Conservation (phyloP, 108 stramenopile species). For the Tribonema minus region DNA sequence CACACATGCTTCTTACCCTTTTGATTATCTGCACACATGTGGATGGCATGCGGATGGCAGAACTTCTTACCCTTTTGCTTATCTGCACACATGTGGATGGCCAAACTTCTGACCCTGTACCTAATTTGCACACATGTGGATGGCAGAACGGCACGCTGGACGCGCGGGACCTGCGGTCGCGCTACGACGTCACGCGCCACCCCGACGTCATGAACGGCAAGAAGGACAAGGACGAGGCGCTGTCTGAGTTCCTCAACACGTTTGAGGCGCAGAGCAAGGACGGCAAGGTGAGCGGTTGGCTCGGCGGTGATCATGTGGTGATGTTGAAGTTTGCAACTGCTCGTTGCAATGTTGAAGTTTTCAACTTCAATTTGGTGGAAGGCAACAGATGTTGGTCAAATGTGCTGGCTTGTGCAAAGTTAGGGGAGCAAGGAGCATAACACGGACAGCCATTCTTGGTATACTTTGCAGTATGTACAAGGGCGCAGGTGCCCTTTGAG, state of each 20-base stretch:
- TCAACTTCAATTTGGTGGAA: not conserved
- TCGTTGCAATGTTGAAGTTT: not conserved
- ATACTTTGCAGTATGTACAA: too few relatives aligned
- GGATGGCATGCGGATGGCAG: too few relatives aligned
- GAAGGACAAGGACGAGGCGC: conserved; percentile 46
- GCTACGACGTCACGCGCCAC: conserved; percentile 55
- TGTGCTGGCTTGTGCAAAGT: not conserved
- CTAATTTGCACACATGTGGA: too few relatives aligned
- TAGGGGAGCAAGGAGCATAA: not conserved
- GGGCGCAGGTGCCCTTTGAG: too few relatives aligned
- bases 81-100: too few relatives aligned
- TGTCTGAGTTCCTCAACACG: conserved; percentile 55
- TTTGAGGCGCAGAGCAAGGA: conserved; percentile 58
- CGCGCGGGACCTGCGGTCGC: conserved; percentile 3
- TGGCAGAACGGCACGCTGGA: too few relatives aligned
- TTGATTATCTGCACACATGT: too few relatives aligned
- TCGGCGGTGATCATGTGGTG: not conserved
- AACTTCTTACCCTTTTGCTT: too few relatives aligned
- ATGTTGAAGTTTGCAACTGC: not conserved
- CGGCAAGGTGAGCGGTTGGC: conserved; percentile 51
- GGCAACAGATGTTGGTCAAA: not conserved
- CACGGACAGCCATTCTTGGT: too few relatives aligned
- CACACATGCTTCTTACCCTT: too few relatives aligned
- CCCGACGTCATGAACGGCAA: conserved; percentile 56
- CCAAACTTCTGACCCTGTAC: too few relatives aligned